Evolutionary conservation across 1,139 yeast species (phyloP), one percentile per base, ranked within the genome.

Genomic region (Geotrichum reessii): DNA sequence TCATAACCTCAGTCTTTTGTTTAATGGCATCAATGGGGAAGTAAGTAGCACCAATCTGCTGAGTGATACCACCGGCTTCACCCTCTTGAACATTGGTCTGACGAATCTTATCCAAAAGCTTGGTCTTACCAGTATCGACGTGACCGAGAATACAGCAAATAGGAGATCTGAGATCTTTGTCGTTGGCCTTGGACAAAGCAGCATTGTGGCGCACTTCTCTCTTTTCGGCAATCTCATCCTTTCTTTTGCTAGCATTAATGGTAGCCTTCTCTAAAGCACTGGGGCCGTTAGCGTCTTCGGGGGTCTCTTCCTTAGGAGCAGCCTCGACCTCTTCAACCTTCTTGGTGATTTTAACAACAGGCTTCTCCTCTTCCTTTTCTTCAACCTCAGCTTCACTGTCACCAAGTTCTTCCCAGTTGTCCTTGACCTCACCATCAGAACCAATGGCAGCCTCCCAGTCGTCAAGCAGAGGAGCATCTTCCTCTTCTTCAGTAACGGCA

Each of bases 11-110:
- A 47, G 98, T 93, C 78, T 95, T 95, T 70, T 84, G 84, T 74
- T 85, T 85, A 69, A 93, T 90, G 48, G 98, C 90, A 40, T 87
- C 95, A 67, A 93, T 92, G 61, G 99, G 99, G 89, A 93, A 95
- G 75, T 92, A 95, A 27, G 99, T 95, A 56, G 99, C 99, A 83
- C 99, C 99, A 72, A 93, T 93, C 77, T 93, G 99, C 81, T 93
- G 99, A 65, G 99, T 93, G 73, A 93, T 95, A 80, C 99, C 99
- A 80, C 99, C 99, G 59, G 99, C 99, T 79, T 93, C 99, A 72
- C 99, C 99, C 74, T 97, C 99, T 80, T 93, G 99, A 62, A 93
- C 99, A 70, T 93, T 93, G 53, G 98, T 95, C 79, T 93, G 97
- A 79, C 99, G 95, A 66, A 93, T 85, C 76, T 93, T 95, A 73